Conservation (phyloP, 1,284 basidiomycete species). For the Heliocybe sulcata region DNA sequence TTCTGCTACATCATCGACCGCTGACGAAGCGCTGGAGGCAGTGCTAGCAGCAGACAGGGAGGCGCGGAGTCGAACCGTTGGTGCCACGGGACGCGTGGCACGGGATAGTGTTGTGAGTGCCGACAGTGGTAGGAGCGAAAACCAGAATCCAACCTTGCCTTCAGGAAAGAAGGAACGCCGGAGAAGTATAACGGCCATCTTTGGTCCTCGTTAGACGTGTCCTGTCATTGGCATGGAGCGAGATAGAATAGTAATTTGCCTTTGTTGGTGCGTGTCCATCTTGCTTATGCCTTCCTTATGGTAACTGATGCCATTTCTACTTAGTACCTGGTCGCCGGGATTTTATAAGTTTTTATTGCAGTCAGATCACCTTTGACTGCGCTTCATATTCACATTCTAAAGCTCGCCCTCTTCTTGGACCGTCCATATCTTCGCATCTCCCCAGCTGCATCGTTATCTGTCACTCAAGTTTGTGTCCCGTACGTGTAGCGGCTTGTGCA, state of each 20-base stretch:
- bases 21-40: constrained; percentile 16
- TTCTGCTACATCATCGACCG: constrained; percentile 23
- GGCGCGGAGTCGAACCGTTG: constrained; percentile 33
- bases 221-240: neutral
- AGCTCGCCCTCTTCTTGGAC: neutral
- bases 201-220: constrained; percentile 10
- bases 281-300: neutral
- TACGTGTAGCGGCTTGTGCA: neutral
- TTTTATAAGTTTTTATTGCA: constrained; percentile 1
- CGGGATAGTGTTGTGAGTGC: constrained; percentile 33
- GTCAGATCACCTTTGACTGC: neutral
- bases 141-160: constrained; percentile 24
- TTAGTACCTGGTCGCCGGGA: neutral
- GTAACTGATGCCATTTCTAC: too few species aligned
- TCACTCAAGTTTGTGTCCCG: neutral
- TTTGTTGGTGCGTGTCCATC: neutral
- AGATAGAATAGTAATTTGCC: neutral
- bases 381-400: neutral
- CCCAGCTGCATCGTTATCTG: neutral
- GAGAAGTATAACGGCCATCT: constrained; percentile 44
- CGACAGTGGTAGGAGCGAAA: constrained; percentile 16
- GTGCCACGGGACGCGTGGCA: constrained; percentile 34
- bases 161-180: constrained; percentile 33
- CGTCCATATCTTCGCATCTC: neutral
- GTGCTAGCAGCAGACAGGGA: constrained; percentile 29